Conservation (phyloP, 2,329 filamentous ascomycete genomes). For the Pseudopyricularia cyperi region DNA sequence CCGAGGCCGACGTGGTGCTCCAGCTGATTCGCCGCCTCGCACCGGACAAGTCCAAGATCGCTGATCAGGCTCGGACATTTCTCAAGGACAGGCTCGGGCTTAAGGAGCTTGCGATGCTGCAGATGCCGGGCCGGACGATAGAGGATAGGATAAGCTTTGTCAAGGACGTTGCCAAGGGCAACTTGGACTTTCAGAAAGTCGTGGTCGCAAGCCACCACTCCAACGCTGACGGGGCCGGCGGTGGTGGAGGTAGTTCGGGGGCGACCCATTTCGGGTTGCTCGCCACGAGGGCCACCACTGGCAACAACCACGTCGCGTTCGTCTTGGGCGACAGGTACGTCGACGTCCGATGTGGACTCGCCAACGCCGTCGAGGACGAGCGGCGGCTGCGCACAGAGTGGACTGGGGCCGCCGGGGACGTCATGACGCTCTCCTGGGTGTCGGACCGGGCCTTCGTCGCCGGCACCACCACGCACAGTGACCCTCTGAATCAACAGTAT, state of each 20-base stretch:
- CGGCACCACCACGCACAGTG: conserved; percentile 49
- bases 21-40: not conserved
- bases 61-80: not conserved
- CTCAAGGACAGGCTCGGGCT: not conserved
- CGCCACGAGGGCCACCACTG: conserved; percentile 34
- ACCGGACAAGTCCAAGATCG: not conserved
- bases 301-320: conserved; percentile 23
- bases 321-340: conserved; percentile 16
- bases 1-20: conserved; percentile 18
- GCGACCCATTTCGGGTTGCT: conserved; percentile 26
- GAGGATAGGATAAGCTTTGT: conserved; percentile 24
- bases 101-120: conserved; percentile 2
- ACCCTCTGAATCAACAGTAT: conserved; percentile 51
- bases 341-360: conserved; percentile 32
- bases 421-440: conserved; percentile 44
- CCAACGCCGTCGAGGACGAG: conserved; percentile 34
- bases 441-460: conserved; percentile 42
- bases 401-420: conserved; percentile 49
- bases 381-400: conserved; percentile 39
- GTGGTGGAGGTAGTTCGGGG: conserved; percentile 13
- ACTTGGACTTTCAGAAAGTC: conserved; percentile 7
- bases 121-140: conserved; percentile 12
- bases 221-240: conserved; percentile 14
- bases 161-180: conserved; percentile 16
- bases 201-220: conserved; percentile 20